Evolutionary conservation across 176 grass and related monocot species (phyloP), one percentile per base, ranked within the genome.

Genomic region (Tillandsia fasciculata): DNA sequence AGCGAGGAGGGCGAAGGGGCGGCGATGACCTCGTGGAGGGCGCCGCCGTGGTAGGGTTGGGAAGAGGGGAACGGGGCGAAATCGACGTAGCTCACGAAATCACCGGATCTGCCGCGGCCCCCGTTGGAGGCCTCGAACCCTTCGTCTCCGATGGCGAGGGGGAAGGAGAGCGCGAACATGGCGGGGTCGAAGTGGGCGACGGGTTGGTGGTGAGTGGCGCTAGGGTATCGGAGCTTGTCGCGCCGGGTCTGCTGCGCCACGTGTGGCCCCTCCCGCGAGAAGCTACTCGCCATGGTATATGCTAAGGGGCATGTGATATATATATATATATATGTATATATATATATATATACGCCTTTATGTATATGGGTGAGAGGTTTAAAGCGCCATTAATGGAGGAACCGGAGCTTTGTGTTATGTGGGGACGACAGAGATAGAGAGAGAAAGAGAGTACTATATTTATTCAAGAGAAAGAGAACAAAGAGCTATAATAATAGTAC

Each of bases 221-320:
- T 26, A 51, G 33, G 3, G 33, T 73, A 78, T 26, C 79, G 79
- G 59, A 87, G 79, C 84, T 83, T 83, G 51, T 87, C 84, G 12
- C 84, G 76, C n/a, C 84, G 84, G 61, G 61, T 82, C 59, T 82
- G 80, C 56, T 87, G 84, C 13, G 84, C 84, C 59, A 87, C 80
- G 75, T 87, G 84, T 49, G 50, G 18, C 9, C 70, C 82, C 14
- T 68, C 13, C 50, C 52, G 29, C 9, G 72, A 50, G 18, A 23
- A 27, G 68, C 23, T 64, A 67, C n/a, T 66, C 58, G 47, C 67
- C 64, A 77, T 52, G 10, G 42, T 23, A 7, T 22, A 78, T 22
- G 27, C 8, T 49, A 22, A 69, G 51, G 65, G 50, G 13, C 20
- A 52, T 23, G 52, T 53, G n/a, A 59, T 59, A 64, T 42, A 42